These are phyloP conservation scores for Plectosphaerella plurivora DNA, from an alignment of 2,329 filamentous ascomycete genomes.

Conservation along the genomic window DNA sequence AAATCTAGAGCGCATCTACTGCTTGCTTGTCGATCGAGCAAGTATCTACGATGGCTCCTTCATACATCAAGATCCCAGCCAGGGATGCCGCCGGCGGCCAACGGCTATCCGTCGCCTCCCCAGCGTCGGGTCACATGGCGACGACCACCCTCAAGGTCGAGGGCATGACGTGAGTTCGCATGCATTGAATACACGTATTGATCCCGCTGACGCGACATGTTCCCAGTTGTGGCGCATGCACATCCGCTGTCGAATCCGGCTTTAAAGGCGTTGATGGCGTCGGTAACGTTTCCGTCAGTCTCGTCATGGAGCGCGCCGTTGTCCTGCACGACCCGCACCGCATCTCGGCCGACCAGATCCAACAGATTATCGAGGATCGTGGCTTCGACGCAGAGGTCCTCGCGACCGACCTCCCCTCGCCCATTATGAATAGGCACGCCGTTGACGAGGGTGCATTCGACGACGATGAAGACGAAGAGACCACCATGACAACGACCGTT, in stretches of 20 bases:
- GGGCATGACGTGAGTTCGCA: constrained; percentile 69
- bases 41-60: constrained; percentile 41
- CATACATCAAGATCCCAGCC: constrained; percentile 42
- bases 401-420: constrained; percentile 68
- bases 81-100: constrained; percentile 24
- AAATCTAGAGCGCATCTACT: neutral
- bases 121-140: constrained; percentile 60
- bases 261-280: constrained; percentile 80
- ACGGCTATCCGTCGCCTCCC: constrained; percentile 21
- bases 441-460: constrained; percentile 26
- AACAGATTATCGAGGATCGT: constrained; percentile 83
- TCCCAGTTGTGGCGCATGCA: constrained; percentile 85
- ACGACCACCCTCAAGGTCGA: constrained; percentile 88
- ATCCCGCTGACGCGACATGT: constrained; percentile 19
- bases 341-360: constrained; percentile 70
- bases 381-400: constrained; percentile 90
- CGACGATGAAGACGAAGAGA: constrained; percentile 31
- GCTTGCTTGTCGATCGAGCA: neutral
- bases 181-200: neutral
- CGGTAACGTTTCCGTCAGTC: constrained; percentile 81
- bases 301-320: constrained; percentile 95
- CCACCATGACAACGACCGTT: constrained; percentile 65
- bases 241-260: constrained; percentile 88
- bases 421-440: constrained; percentile 32
- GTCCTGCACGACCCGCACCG: constrained; percentile 78